Percentiles rank a stretch among this genome's conserved stretches.
phyloP scores from a whole-genome alignment of 805 yeast species.

The Pichia gijzeniarum region DNA sequence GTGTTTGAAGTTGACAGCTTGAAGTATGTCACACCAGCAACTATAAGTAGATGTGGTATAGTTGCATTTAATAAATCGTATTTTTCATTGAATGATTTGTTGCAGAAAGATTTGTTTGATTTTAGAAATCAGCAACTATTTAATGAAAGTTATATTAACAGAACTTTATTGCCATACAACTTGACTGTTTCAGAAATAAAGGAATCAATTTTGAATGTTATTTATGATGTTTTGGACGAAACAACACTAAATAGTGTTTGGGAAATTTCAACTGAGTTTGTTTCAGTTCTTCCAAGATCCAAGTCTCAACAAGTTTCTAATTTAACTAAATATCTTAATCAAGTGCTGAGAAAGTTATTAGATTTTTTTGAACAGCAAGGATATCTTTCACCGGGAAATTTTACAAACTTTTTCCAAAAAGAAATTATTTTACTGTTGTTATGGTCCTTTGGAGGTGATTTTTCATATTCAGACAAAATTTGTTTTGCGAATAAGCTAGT shows the following conservation, averaged over 20 bases:
- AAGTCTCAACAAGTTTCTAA: neutral
- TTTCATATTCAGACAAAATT: slow-evolving; percentile 33
- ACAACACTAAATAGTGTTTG: slow-evolving; percentile 20
- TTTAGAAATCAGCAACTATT: slow-evolving; percentile 11
- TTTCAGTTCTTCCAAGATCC: neutral
- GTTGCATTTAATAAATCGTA: slow-evolving; percentile 52
- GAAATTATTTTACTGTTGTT: slow-evolving; percentile 35
- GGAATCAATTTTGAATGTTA: neutral
- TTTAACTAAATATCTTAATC: slow-evolving; percentile 21
- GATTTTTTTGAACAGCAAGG: slow-evolving; percentile 16
- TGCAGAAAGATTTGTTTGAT: slow-evolving; percentile 11
- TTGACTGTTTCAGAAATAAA: slow-evolving; percentile 5
- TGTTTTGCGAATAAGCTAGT: slow-evolving; percentile 30
- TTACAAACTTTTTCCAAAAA: slow-evolving; percentile 28
- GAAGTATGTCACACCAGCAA: slow-evolving; percentile 76
- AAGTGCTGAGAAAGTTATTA: slow-evolving; percentile 30
- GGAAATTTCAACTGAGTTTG: neutral
- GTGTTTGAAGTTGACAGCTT: slow-evolving; percentile 73
- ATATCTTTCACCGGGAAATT: slow-evolving; percentile 24
- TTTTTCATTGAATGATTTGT: slow-evolving; percentile 10
- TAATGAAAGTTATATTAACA: slow-evolving; percentile 13
- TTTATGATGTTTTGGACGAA: slow-evolving; percentile 12
- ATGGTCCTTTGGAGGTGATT: slow-evolving; percentile 68
- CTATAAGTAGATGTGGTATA: slow-evolving; percentile 89
- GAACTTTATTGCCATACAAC: neutral